A percentile compares a stretch with the other conserved stretches of the same genome.
Conservation (phyloP, 148 eudicot species). For the Arbutus unedo region DNA sequence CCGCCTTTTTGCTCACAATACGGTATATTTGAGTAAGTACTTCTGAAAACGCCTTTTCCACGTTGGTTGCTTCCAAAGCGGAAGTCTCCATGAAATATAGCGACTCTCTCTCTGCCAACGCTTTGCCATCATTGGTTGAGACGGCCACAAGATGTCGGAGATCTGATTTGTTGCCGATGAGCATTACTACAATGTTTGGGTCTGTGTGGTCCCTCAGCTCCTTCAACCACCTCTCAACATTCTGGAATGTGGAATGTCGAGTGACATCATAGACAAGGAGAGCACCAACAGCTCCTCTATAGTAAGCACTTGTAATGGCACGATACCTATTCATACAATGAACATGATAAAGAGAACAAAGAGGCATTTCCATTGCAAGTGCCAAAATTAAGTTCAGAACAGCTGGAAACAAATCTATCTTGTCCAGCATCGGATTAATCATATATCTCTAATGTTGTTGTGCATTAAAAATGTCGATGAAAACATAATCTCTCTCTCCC, state of each 20-base stretch:
- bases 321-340: conserved; percentile 50
- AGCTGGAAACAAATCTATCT: background rate
- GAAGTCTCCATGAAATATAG: conserved; percentile 93
- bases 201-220: conserved; percentile 86
- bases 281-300: conserved; percentile 92
- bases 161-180: conserved; percentile 88
- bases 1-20: conserved; percentile 79
- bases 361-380: background rate
- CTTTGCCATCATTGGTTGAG: conserved; percentile 63
- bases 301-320: conserved; percentile 93
- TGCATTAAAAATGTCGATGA: no score
- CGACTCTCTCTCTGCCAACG: conserved; percentile 65
- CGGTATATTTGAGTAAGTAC: conserved; percentile 64
- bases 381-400: background rate
- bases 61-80: conserved; percentile 86
- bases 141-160: conserved; percentile 84
- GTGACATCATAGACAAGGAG: conserved; percentile 87
- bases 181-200: conserved; percentile 87
- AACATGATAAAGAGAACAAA: background rate
- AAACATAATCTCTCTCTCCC: background rate
- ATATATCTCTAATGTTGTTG: background rate
- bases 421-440: background rate
- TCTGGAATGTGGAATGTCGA: conserved; percentile 75
- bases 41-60: conserved; percentile 73
- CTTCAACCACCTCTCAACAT: conserved; percentile 69